Percentiles rank a stretch among this genome's conserved stretches.
Evolutionary conservation across 306 rosid genomes (phyloP).

Genomic region (Trifolium pratense): DNA sequence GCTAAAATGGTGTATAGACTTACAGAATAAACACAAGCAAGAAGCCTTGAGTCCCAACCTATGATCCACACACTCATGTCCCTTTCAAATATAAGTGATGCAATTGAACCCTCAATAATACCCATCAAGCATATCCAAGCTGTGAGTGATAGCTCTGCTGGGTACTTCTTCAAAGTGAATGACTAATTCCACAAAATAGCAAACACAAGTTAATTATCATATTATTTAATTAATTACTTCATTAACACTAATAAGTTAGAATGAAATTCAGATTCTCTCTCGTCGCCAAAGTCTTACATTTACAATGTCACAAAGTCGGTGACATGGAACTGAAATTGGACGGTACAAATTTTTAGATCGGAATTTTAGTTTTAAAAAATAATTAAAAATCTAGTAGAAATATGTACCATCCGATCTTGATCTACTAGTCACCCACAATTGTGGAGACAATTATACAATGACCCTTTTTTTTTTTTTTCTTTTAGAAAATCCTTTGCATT

Average conservation of each 20-base stretch:
- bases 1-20: constrained; percentile 40
- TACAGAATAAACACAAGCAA: constrained; percentile 92
- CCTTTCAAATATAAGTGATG: constrained; percentile 67
- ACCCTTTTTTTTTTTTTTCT: no score
- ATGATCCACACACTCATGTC: constrained; percentile 77
- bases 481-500: no score
- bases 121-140: constrained; percentile 88
- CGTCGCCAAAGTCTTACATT: no score
- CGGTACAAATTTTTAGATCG: no score
- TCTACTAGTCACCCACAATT: no score
- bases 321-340: no score
- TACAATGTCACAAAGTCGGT: no score
- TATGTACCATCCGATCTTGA: no score
- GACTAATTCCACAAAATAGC: constrained; percentile 53
- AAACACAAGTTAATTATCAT: constrained; percentile 13
- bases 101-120: constrained; percentile 74
- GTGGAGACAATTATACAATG: no score
- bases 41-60: constrained; percentile 97
- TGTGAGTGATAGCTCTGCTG: constrained; percentile 91
- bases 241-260: background rate
- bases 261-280: no score
- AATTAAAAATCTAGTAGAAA: no score
- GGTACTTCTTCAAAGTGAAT: constrained; percentile 87
- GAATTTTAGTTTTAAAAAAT: no score
- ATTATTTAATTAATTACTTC: background rate